Evolutionary conservation across 2,329 filamentous ascomycete genomes (phyloP).

Genomic region (Beauveria sp.): DNA sequence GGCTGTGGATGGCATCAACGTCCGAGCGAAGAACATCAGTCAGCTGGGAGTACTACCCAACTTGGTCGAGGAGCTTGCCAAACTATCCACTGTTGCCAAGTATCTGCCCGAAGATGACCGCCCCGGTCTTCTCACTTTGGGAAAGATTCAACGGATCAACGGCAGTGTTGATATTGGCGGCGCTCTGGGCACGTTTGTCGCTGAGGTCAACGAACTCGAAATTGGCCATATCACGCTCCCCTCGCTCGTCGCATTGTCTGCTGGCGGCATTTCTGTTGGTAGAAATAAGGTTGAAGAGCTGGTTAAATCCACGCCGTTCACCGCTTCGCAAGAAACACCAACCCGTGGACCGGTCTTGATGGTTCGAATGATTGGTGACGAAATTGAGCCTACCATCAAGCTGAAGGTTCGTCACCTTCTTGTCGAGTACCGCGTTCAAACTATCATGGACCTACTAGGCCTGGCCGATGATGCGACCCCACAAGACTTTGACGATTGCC

Average conservation of each 20-base stretch:
- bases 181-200: constrained; percentile 56
- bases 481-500: constrained; percentile 65
- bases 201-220: constrained; percentile 56
- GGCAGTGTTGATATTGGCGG: constrained; percentile 57
- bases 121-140: constrained; percentile 75
- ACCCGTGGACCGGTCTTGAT: constrained; percentile 56
- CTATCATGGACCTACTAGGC: constrained; percentile 70
- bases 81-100: constrained; percentile 80
- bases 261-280: constrained; percentile 53
- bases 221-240: constrained; percentile 78
- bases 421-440: constrained; percentile 83
- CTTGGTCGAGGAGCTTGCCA: constrained; percentile 71
- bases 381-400: constrained; percentile 86
- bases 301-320: constrained; percentile 44
- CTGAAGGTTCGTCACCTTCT: constrained; percentile 77
- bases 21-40: constrained; percentile 54
- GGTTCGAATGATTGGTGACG: constrained; percentile 84
- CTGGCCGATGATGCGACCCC: constrained; percentile 59
- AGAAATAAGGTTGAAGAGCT: constrained; percentile 66
- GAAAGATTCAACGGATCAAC: constrained; percentile 56
- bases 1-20: constrained; percentile 56
- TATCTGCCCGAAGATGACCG: constrained; percentile 94
- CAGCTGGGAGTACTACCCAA: constrained; percentile 61
- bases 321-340: constrained; percentile 20
- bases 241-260: constrained; percentile 69